These are phyloP conservation scores for Leavenworthia alabamica DNA, from an alignment of 345 rosid genomes.

Conservation along the genomic window DNA sequence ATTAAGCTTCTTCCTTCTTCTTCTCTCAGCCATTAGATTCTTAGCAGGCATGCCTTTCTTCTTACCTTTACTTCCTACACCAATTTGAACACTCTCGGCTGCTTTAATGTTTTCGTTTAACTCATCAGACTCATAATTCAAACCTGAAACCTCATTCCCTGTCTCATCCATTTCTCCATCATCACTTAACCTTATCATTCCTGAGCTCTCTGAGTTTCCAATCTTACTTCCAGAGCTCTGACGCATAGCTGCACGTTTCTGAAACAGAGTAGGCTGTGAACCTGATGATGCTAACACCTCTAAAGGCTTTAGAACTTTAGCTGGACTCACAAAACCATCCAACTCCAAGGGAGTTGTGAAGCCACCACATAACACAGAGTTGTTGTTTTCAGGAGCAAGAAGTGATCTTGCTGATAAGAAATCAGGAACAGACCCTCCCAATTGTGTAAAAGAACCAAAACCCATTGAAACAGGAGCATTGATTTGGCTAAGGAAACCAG, in stretches of 20 bases:
- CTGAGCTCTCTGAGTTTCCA: conserved; percentile 51
- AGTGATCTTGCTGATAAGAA: conserved; percentile 37
- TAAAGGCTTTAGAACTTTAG: conserved; percentile 46
- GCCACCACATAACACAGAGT: conserved; percentile 15
- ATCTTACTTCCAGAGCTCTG: conserved; percentile 41
- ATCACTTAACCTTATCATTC: conserved; percentile 35
- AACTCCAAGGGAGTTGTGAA: conserved; percentile 34
- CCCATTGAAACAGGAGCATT: conserved; percentile 41
- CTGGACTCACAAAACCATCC: conserved; percentile 49
- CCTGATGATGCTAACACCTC: conserved; percentile 51
- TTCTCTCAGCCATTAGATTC: conserved; percentile 96
- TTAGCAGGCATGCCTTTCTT: conserved; percentile 92
- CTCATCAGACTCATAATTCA: conserved; percentile 84
- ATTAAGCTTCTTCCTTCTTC: conserved; percentile 95
- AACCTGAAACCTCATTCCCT: conserved; percentile 53
- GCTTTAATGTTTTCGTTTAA: conserved; percentile 34
- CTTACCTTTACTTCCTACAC: conserved; percentile 57
- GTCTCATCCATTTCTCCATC: conserved; percentile 47
- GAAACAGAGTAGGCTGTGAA: conserved; percentile 68
- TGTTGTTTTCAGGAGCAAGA: conserved; percentile 31
- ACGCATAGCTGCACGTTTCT: conserved; percentile 67
- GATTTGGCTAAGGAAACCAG: conserved; percentile 38
- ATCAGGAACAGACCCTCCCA: conserved; percentile 43
- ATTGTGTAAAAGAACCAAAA: conserved; percentile 31
- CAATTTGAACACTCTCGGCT: conserved; percentile 44